Conservation (phyloP, 1,139 yeast species). For the Protomyces macrosporus region DNA sequence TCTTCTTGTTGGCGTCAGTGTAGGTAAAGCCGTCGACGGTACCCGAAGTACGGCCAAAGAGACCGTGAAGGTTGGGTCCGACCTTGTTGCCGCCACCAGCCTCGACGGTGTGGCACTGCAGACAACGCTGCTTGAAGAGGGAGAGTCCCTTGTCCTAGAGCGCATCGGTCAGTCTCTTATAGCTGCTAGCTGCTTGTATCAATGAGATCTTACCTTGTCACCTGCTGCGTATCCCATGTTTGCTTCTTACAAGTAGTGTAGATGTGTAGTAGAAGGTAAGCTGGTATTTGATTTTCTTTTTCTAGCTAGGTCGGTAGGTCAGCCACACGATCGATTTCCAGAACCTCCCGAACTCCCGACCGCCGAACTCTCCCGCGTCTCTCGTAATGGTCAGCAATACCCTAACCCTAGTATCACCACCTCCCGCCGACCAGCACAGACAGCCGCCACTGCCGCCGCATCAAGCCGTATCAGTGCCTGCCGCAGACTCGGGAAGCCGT, state of each 20-base stretch:
- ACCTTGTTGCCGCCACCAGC: constrained; percentile 97
- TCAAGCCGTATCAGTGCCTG: no score
- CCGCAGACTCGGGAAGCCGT: no score
- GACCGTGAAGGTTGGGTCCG: constrained; percentile 93
- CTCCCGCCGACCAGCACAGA: no score
- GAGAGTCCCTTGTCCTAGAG: constrained; percentile 73
- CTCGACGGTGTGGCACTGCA: constrained; percentile 98
- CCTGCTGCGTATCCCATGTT: neutral
- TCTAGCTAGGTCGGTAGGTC: no score
- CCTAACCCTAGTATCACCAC: no score
- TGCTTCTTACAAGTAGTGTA: neutral
- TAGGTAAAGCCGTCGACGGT: constrained; percentile 86
- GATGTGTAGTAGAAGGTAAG: no score
- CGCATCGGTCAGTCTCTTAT: neutral
- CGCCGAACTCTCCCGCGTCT: no score
- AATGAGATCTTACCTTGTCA: neutral
- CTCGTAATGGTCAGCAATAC: no score
- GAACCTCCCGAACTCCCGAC: no score
- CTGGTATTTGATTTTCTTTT: no score
- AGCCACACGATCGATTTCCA: no score
- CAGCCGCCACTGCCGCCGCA: no score
- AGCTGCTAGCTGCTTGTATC: neutral
- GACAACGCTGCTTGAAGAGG: constrained; percentile 96
- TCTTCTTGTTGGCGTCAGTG: constrained; percentile 97
- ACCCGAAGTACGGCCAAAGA: constrained; percentile 89